Conservation (phyloP, 2,329 filamentous ascomycete species). For the Hypoxylon sp. region DNA sequence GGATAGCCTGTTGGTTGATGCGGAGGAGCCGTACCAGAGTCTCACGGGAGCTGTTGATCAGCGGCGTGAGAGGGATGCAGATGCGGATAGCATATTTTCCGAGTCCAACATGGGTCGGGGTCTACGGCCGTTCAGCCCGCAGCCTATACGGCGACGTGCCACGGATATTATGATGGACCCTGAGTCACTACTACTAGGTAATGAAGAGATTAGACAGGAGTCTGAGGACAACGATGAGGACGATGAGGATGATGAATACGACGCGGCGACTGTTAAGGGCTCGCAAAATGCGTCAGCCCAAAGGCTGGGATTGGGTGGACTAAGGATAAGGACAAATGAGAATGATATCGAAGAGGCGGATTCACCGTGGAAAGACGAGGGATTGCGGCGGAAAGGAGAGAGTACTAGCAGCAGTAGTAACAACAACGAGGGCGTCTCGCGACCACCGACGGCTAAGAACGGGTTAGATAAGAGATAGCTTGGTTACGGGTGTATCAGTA, state of each 20-base stretch:
- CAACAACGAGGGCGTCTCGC: constrained; percentile 1
- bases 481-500: constrained; percentile 3
- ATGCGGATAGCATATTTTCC: constrained; percentile 68
- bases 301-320: constrained; percentile 3
- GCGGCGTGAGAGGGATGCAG: constrained; percentile 51
- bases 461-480: constrained; percentile 19
- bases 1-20: constrained; percentile 69
- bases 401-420: constrained; percentile 29
- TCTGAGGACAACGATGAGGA: constrained; percentile 35
- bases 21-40: constrained; percentile 67
- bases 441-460: constrained; percentile 15
- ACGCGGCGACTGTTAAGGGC: constrained; percentile 35
- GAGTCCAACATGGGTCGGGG: constrained; percentile 69
- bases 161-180: constrained; percentile 55
- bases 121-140: constrained; percentile 73
- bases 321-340: constrained; percentile 23
- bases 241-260: constrained; percentile 46
- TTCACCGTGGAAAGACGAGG: constrained; percentile 51
- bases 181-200: constrained; percentile 51
- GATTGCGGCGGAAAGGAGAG: constrained; percentile 31
- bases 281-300: constrained; percentile 25
- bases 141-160: constrained; percentile 58
- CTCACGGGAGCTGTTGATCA: constrained; percentile 65
- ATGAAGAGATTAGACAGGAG: constrained; percentile 33
- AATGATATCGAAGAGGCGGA: constrained; percentile 37